Evolutionary conservation across 2,329 filamentous ascomycete species (phyloP).

Genomic region (Hypoxylon sp.): DNA sequence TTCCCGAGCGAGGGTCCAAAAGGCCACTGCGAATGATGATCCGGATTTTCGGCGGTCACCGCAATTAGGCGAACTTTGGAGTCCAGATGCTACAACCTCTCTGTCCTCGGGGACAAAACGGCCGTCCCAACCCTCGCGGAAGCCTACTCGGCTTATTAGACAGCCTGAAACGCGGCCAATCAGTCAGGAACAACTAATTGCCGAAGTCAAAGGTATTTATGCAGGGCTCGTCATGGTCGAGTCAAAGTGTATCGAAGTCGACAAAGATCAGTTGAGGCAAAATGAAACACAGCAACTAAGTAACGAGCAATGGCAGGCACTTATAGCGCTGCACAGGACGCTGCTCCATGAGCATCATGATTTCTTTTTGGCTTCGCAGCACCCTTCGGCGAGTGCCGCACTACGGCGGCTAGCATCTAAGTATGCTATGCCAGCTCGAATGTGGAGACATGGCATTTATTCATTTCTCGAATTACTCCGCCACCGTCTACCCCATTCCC

Average conservation of each 20-base stretch:
- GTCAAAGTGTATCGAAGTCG: conserved; percentile 87
- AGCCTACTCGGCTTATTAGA: conserved; percentile 41
- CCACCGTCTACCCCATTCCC: conserved; percentile 79
- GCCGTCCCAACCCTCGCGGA: no score
- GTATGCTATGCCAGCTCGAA: conserved; percentile 90
- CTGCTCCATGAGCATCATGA: conserved; percentile 86
- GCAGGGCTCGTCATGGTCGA: conserved; percentile 89
- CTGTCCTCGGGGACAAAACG: no score
- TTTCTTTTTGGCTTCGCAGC: conserved; percentile 88
- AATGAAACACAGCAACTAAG: conserved; percentile 56
- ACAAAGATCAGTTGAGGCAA: conserved; percentile 70
- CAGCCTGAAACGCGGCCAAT: conserved; percentile 68
- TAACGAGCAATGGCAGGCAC: conserved; percentile 83
- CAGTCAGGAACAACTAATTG: conserved; percentile 82
- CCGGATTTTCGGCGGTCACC: neutral
- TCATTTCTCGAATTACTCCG: conserved; percentile 84
- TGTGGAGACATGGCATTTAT: conserved; percentile 96
- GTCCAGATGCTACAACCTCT: conserved; percentile 26
- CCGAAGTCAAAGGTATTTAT: conserved; percentile 88
- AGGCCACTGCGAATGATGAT: no score
- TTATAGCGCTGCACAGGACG: conserved; percentile 86
- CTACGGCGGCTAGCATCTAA: conserved; percentile 79
- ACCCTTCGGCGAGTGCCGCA: conserved; percentile 80
- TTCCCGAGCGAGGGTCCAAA: neutral
- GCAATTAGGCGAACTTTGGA: neutral